Evolutionary conservation across 345 rosid species (phyloP), one percentile per base, ranked within the genome.

Genomic region (Excoecaria agallocha): DNA sequence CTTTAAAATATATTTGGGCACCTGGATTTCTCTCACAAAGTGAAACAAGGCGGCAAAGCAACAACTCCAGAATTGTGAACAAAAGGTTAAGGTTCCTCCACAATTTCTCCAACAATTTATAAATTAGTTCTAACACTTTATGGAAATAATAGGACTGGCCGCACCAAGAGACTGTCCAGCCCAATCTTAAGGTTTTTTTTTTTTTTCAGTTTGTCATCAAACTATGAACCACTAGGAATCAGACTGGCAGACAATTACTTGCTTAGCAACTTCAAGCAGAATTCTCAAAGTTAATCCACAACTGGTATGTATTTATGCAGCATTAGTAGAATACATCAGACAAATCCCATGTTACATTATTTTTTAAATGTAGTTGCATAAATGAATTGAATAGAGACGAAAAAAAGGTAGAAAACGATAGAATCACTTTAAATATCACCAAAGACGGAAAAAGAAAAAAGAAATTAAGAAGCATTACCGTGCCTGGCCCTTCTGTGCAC

Each of bases 401-500:
- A 10, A 41, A 8, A 48, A 66, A n/a, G 16, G 20, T 16, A 11
- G 24, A 16, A 43, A 38, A 16, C 4, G 67, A 15, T 16, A 22
- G 6, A 38, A 61, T 48, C 52, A 1, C 48, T 3, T 16, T 35
- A 61, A 62, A 2, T 17, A 37, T 6, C 3, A 35, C 19, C 35
- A 39, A 74, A n/a, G 20, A 66, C 6, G 30, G 72, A 43, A 15
- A 66, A 45, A 39, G 25, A 68, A 20, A 20, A 64, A 77, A 71
- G 69, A 75, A 77, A 41, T 15, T 63, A 65, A 60, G 17, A 72
- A 57, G 66, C n/a, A 55, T 81, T 86, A 96, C 99, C 91, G 98
- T 90, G 85, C 98, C 98, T 3, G 99, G 99, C 56, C 99, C 98
- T 82, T 96, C 98, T 0, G 98, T 93, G 84, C 98, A 91, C 17